Evolutionary conservation across 495 filamentous ascomycete genomes (phyloP), one percentile per base, ranked within the genome.

Genomic region (Choiromyces venosus): DNA sequence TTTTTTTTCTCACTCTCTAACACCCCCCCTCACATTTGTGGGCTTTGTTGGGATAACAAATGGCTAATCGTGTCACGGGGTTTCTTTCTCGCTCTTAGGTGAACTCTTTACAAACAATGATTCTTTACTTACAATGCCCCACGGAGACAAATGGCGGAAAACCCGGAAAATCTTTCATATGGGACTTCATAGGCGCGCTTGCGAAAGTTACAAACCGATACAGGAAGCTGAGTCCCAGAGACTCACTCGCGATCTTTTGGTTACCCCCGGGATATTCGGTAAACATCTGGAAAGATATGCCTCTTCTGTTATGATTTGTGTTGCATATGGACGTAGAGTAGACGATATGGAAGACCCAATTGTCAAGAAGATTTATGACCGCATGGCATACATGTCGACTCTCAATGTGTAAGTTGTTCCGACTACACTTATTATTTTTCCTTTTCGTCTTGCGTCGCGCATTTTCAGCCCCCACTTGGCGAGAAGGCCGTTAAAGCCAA

Each of bases 281-380:
- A 88, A 87, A 81, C 87, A 89, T 65, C 82, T 91, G 10, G 88
- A 91, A 78, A 83, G 89, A 42, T 91, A 89, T 73, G 88, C 89
- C 4, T 87, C 87, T 0, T 88, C 87, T 71, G 86, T 91, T 16
- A 89, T 90, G 64, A 88, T 87, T 40, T 88, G 87, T 71, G 87
- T 90, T 67, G 87, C 85, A 3, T 90, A 90, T 74, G 88, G 88
- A 0, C 83, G 88, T 25, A 83, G 88, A 10, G 88, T 90, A 16
- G 85, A 88, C 78, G 81, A 85, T 29, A 82, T 88, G 39, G 81
- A 86, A 39, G 85, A 85, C 25, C 82, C 86, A 66, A 82, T 86
- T 38, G 86, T 90, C 29, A 83, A 84, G 18, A 81, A 84, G 56
- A 83, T 86, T 29, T 86, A 88, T 65, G 82, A 88, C 71, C 86